Evolutionary conservation across 148 eudicot genomes (phyloP), one percentile per base, ranked within the genome.

Genomic region (Selenicereus undatus): DNA sequence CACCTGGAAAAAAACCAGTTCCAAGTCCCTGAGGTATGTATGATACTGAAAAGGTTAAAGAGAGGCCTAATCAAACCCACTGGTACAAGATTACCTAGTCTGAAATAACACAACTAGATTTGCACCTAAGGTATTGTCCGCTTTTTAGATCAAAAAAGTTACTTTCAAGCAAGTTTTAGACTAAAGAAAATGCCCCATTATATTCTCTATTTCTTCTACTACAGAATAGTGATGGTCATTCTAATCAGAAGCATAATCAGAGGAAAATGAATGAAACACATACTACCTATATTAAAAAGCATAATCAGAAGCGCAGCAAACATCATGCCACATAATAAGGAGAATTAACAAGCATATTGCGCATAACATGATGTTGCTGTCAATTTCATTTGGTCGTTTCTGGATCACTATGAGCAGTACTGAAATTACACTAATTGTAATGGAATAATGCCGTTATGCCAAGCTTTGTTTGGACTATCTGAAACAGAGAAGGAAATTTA

Each of bases 21-120:
- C 62, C 39, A 74, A 50, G 62, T 26, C 50, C 62, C 62, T 64
- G 11, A 74, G 62, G 60, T 60, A 74, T 74, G 42, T 74, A 13
- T 36, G 35, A 13, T 11, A 48, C 48, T 35, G 11, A 43, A 22
- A 64, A 64, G 13, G 12, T 64, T 0, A 56, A 24, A 64, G 1
- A 29, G 27, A 64, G 24, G n/a, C 68, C 6, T 62, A 8, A 62
- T 2, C 43, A 4, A 39, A 39, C 1, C 43, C 43, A 39, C 3
- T 39, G 43, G 43, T 39, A 39, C 43, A 39, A 39, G 32, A 32
- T 32, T 32, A 32, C 32, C 32, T 32, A 32, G 32, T 2, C 32
- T 32, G 32, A 32, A 39, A 39, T 7, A 39, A 7, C 5, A 12
- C 18, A 17, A 52, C 3, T 3, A 52, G 18, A 9, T 11, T 52